Base-by-base conservation (phyloP, 805 yeast genomes). In the Cyberlindnera samutprakarnensis region DNA sequence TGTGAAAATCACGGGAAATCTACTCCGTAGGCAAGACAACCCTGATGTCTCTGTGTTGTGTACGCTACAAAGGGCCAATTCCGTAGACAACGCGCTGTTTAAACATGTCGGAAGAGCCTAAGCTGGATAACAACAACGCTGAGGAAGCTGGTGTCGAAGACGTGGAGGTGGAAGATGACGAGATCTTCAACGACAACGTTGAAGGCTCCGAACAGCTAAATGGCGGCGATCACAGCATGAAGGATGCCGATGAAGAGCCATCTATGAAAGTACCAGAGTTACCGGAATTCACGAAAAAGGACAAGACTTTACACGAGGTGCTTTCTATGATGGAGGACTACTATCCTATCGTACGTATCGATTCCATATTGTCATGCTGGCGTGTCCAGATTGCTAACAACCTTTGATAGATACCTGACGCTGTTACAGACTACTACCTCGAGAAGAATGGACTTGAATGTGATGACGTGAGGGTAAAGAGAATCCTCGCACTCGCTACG, bases 401-500 rank as follows among this genome's bases (percentile, higher is more conserved):
- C 35, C 17, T 13, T 12, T 11, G 11, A 12, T 22, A 39, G 43
- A 92, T 92, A 25, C 98, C 98, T 0, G 97, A 92, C 53, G 88
- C 94, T 0, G 96, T 92, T 9, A 83, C 95, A 0, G 96, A 90
- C 51, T 92, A 87, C 54, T 92, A 90, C 49, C 60, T 90, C 32
- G 74, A 85, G 16, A 79, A 80, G 49, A 80, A 86, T 40, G 96
- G 96, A 24, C 78, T 92, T 47, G 80, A 78, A 37, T 75, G 92
- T 18, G 68, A 79, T 24, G 95, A 90, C 53, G 61, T 74, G 11
- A 70, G 87, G 36, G 75, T 83, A 42, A 46, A 31, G 55, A 67
- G 97, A 33, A 62, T 92, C 23, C 64, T 92, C 30, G 96, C 97
- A 0, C 64, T 92, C 35, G 97, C 98, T 1, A 92, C 98, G 0